Percentiles rank a stretch among this genome's conserved stretches.
These are phyloP conservation scores for Mortierella sp. DNA, from an alignment of 371 early-diverging fungal genomes.

Conservation along the genomic window DNA sequence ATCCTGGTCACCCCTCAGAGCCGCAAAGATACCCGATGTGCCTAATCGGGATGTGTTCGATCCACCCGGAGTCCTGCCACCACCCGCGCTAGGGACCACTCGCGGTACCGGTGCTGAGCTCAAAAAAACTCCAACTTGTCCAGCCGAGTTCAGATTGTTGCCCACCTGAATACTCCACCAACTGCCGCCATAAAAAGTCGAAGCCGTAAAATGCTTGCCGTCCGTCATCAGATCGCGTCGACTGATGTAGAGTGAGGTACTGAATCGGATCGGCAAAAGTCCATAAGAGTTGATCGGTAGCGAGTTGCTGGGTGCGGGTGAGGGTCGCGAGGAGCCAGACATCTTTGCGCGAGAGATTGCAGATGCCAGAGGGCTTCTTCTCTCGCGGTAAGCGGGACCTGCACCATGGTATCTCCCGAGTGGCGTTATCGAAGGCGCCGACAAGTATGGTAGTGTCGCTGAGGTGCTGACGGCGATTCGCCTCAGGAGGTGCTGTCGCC, in stretches of 20 bases:
- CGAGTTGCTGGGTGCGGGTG: conserved; percentile 6
- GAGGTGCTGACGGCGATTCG: conserved; percentile 44
- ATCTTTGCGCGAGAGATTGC: conserved; percentile 17
- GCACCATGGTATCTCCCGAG: conserved; percentile 34
- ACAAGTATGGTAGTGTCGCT: conserved; percentile 15
- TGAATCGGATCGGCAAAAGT: conserved; percentile 50
- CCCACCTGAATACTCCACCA: conserved; percentile 58
- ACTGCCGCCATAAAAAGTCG: conserved; percentile 54
- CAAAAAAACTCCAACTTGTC: conserved; percentile 44
- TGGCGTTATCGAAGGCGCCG: conserved; percentile 19
- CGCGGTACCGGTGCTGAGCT: conserved; percentile 40
- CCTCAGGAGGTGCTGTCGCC: conserved; percentile 48
- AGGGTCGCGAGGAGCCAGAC: conserved; percentile 14
- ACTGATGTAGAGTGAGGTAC: conserved; percentile 52
- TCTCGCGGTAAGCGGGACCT: conserved; percentile 14
- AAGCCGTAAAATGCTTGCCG: conserved; percentile 52
- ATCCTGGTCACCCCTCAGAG: conserved; percentile 20
- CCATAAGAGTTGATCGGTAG: conserved; percentile 39
- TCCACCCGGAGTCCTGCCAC: conserved; percentile 5
- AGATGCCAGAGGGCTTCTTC: conserved; percentile 8
- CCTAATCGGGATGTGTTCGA: conserved; percentile 3
- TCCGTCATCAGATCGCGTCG: conserved; percentile 53
- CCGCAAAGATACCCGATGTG: conserved; percentile 13
- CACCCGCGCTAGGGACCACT: conserved; percentile 24
- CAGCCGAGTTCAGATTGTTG: conserved; percentile 38